Evolutionary conservation across 768 basidiomycete species (phyloP).

Genomic region (Floccularia luteovirens): DNA sequence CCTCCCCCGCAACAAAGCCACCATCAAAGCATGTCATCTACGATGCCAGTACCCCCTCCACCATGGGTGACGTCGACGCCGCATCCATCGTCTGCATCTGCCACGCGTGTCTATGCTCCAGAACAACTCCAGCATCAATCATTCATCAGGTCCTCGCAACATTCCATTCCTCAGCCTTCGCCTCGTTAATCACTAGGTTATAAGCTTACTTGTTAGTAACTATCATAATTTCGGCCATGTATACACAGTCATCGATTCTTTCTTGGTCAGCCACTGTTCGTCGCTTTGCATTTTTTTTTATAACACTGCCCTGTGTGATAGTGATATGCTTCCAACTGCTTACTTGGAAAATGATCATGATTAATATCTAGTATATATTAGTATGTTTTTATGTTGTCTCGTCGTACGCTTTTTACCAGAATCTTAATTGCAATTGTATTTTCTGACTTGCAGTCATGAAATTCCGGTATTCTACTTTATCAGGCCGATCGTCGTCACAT

Average conservation of each 20-base stretch:
- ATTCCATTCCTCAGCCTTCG: slow-evolving; percentile 6
- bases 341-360: background rate
- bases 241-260: background rate
- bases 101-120: slow-evolving; percentile 17
- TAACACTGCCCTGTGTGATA: background rate
- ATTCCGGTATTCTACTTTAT: background rate
- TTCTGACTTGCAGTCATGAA: background rate
- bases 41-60: slow-evolving; percentile 16
- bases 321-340: background rate
- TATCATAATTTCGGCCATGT: background rate
- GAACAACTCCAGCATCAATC: slow-evolving; percentile 29
- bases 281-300: background rate
- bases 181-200: slow-evolving; percentile 5
- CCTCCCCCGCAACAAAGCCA: slow-evolving; percentile 9
- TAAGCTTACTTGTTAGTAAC: slow-evolving; percentile 1
- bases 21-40: slow-evolving; percentile 9
- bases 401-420: background rate
- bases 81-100: slow-evolving; percentile 9
- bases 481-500: background rate
- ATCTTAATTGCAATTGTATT: slow-evolving; percentile 1
- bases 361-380: background rate
- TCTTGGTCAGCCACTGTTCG: background rate
- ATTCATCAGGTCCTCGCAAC: slow-evolving; percentile 25
- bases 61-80: slow-evolving; percentile 17
- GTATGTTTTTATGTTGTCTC: background rate